A percentile compares a stretch with the other conserved stretches of the same genome.
These are phyloP conservation scores for Magnolia sinica DNA, from an alignment of 164 flowering plant species.

Conservation along the genomic window DNA sequence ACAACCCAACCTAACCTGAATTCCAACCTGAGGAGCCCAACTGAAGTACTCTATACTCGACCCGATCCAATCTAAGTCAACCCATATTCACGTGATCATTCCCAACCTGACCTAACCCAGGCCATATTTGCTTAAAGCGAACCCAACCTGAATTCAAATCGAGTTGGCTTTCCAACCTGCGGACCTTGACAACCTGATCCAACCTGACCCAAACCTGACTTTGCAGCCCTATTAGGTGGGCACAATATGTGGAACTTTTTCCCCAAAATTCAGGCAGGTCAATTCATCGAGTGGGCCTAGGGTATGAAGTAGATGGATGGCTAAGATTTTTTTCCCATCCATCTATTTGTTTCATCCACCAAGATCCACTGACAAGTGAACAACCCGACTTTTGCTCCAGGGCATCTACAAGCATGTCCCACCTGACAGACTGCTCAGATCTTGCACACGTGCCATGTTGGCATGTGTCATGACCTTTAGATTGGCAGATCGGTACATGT, in stretches of 20 bases:
- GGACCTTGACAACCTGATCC: too few relatives aligned
- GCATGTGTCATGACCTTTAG: background rate
- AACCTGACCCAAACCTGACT: too few relatives aligned
- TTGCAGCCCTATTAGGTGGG: background rate
- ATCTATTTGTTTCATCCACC: background rate
- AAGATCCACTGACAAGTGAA: background rate
- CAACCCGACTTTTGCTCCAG: background rate
- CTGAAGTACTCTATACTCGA: too few relatives aligned
- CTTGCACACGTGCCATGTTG: background rate
- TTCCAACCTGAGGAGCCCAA: too few relatives aligned
- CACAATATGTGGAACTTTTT: background rate
- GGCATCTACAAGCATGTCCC: background rate
- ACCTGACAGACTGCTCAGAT: too few relatives aligned
- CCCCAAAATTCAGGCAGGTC: background rate
- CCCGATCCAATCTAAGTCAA: too few relatives aligned
- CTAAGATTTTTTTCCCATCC: background rate
- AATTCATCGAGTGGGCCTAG: background rate
- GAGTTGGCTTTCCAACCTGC: too few relatives aligned
- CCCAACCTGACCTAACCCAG: too few relatives aligned
- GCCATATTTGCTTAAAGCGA: too few relatives aligned
- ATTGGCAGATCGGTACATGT: background rate
- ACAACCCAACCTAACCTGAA: too few relatives aligned
- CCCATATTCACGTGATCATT: too few relatives aligned
- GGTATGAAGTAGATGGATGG: background rate
- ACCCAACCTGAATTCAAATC: too few relatives aligned